Evolutionary conservation across 2,329 filamentous ascomycete species (phyloP).

Genomic region (Paecilomyces dactylethromorphus): DNA sequence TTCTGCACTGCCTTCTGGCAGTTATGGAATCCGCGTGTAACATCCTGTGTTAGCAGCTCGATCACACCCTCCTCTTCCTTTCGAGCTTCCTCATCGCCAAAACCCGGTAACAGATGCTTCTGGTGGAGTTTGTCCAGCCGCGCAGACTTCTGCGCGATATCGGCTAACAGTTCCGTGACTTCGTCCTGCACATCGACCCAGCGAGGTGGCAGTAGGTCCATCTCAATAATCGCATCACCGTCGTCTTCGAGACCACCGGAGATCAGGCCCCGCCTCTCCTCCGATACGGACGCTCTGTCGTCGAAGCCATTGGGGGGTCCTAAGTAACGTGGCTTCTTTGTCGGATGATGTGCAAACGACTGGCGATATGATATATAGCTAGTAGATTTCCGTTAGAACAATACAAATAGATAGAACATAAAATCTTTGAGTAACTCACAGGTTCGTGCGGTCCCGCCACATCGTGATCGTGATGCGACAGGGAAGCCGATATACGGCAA

Average conservation of each 20-base stretch:
- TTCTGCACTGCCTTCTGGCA: conserved; percentile 85
- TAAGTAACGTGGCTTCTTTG: conserved; percentile 70
- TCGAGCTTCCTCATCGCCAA: conserved; percentile 91
- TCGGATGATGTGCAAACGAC: conserved; percentile 92
- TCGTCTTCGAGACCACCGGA: conserved; percentile 67
- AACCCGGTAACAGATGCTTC: conserved; percentile 92
- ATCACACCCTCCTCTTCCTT: conserved; percentile 82
- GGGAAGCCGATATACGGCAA: conserved; percentile 4
- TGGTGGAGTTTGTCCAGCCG: conserved; percentile 88
- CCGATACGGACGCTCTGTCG: conserved; percentile 53
- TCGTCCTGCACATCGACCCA: conserved; percentile 96
- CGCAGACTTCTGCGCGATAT: conserved; percentile 75
- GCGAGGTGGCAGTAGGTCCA: conserved; percentile 89
- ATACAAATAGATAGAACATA: neutral
- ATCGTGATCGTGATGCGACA: conserved; percentile 57
- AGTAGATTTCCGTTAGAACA: neutral
- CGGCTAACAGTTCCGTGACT: conserved; percentile 72
- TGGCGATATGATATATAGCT: conserved; percentile 99
- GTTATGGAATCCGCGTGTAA: conserved; percentile 81
- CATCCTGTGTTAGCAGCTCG: conserved; percentile 80
- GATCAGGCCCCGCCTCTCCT: conserved; percentile 77
- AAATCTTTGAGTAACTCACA: conserved; percentile 53
- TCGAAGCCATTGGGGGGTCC: conserved; percentile 54
- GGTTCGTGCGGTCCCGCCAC: conserved; percentile 99
- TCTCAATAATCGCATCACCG: conserved; percentile 93